These are phyloP conservation scores for Venturia carpophila DNA, from an alignment of 2,329 filamentous ascomycete genomes.

Conservation along the genomic window DNA sequence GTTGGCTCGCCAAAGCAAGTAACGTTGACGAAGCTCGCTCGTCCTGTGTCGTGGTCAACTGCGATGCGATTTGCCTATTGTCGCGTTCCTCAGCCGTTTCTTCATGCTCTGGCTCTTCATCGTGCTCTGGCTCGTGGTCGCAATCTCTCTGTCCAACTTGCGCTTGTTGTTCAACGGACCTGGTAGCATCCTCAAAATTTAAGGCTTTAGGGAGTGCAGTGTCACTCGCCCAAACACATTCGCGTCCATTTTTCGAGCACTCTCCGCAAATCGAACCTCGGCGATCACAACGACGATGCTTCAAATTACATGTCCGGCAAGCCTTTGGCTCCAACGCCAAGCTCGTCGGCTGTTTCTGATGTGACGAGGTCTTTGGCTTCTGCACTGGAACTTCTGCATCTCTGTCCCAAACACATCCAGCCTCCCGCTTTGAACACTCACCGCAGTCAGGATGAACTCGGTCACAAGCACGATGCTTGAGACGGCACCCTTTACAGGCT, in stretches of 20 bases:
- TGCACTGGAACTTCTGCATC: not conserved
- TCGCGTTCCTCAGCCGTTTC: not conserved
- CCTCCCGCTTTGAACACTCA: not conserved
- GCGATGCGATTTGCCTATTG: not conserved
- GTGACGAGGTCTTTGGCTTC: not conserved
- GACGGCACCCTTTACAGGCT: not conserved
- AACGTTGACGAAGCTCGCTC: not conserved
- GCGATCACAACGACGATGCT: slow-evolving; percentile 2
- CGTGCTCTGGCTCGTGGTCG: not conserved
- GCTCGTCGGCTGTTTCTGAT: not conserved
- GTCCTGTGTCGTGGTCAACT: not conserved
- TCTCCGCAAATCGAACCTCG: not conserved
- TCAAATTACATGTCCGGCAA: not conserved
- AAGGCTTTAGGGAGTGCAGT: not conserved
- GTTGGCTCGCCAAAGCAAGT: not conserved
- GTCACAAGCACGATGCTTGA: slow-evolving; percentile 1
- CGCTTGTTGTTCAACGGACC: not conserved
- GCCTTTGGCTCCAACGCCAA: not conserved
- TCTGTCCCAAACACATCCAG: not conserved
- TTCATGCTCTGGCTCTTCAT: not conserved
- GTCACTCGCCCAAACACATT: not conserved
- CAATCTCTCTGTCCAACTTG: not conserved
- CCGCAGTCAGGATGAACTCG: not conserved
- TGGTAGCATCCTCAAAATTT: not conserved
- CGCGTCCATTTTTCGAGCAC: not conserved